Conservation (phyloP, 441 rosid genomes). For the Gossypium davidsonii region DNA sequence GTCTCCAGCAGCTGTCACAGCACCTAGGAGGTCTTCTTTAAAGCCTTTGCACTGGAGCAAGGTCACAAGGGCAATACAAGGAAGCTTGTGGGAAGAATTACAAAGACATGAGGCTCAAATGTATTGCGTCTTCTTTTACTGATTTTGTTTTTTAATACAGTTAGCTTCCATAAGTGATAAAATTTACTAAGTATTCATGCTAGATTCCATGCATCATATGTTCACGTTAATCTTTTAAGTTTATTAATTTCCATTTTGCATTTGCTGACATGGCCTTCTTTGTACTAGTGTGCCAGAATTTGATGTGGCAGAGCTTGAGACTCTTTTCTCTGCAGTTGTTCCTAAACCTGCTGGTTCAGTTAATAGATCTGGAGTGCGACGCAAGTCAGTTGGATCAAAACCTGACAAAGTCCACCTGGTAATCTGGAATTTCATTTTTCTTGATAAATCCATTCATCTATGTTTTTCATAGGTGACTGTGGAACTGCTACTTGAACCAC, state of each 20-base stretch:
- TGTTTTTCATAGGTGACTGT: not conserved
- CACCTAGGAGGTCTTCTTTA: slow-evolving; percentile 69
- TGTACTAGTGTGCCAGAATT: slow-evolving; percentile 69
- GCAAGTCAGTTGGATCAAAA: slow-evolving; percentile 73
- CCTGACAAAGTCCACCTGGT: slow-evolving; percentile 87
- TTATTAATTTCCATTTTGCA: not conserved
- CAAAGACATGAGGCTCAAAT: slow-evolving; percentile 80
- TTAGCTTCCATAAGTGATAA: slow-evolving; percentile 4
- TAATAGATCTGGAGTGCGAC: slow-evolving; percentile 54
- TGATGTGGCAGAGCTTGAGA: slow-evolving; percentile 91
- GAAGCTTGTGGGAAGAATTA: slow-evolving; percentile 98
- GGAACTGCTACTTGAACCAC: not conserved
- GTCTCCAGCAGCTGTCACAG: slow-evolving; percentile 38
- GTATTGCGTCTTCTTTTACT: slow-evolving; percentile 37
- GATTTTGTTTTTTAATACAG: slow-evolving; percentile 12
- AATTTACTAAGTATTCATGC: not conserved
- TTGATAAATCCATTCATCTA: not conserved
- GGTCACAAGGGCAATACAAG: slow-evolving; percentile 91
- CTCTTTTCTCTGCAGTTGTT: slow-evolving; percentile 75
- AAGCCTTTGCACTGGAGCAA: slow-evolving; percentile 99
- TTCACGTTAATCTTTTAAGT: not conserved
- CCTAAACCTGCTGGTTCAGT: slow-evolving; percentile 56
- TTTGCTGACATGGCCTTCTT: slow-evolving; percentile 10
- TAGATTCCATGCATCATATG: not conserved
- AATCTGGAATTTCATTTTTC: slow-evolving; percentile 20